phyloP scores from a whole-genome alignment of 306 rosid species.

The Inga oerstediana region DNA sequence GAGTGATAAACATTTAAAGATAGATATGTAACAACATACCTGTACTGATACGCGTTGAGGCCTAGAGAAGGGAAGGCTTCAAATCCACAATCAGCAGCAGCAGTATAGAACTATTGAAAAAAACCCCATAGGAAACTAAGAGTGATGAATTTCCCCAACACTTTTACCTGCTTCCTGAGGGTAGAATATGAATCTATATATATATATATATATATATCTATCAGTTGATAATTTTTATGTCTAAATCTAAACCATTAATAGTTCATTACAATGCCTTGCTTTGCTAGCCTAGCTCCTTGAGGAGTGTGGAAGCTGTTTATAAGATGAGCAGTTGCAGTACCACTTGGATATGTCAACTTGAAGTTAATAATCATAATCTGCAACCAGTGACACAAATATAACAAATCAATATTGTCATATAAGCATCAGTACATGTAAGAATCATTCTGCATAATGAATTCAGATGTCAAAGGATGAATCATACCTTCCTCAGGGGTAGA shows the following conservation, averaged over 20 bases:
- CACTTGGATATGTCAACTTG: conserved; percentile 67
- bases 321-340: conserved; percentile 63
- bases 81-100: conserved; percentile 53
- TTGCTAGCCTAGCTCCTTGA: conserved; percentile 59
- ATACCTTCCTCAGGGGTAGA: conserved; percentile 58
- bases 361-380: conserved; percentile 60
- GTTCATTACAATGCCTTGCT: conserved; percentile 33
- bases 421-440: background rate
- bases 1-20: background rate
- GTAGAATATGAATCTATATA: conserved; percentile 14
- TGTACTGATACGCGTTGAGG: conserved; percentile 48
- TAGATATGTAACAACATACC: conserved; percentile 16
- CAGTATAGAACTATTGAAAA: conserved; percentile 60
- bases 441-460: background rate
- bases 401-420: conserved; percentile 12
- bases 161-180: conserved; percentile 58
- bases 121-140: conserved; percentile 56
- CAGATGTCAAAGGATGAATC: conserved; percentile 6
- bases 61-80: conserved; percentile 56
- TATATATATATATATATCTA: background rate
- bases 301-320: conserved; percentile 75
- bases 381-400: background rate
- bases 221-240: background rate
- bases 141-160: conserved; percentile 54
- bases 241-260: background rate